Conservation (phyloP, 108 stramenopile species). For the Epipyxis sp. region DNA sequence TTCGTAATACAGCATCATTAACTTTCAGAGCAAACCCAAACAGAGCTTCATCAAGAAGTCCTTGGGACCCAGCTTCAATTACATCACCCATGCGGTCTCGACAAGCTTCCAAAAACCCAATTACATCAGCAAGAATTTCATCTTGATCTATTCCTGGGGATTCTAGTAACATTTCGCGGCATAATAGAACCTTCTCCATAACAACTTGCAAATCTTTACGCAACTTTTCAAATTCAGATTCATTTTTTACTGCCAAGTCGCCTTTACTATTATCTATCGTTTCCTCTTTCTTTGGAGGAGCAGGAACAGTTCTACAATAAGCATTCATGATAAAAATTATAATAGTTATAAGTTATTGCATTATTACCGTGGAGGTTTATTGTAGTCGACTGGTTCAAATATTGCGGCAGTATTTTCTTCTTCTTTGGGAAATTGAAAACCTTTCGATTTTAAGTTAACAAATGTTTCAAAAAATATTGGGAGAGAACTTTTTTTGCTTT, state of each 20-base stretch:
- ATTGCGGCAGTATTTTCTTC: not conserved
- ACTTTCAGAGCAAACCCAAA: conserved; percentile 41
- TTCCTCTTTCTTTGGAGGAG: too few relatives aligned
- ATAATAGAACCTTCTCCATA: conserved; percentile 43
- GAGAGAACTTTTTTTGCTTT: not conserved
- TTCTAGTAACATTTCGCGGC: conserved; percentile 48
- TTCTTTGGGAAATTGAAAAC: conserved; percentile 19
- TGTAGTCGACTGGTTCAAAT: too few relatives aligned
- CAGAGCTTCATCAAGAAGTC: conserved; percentile 43
- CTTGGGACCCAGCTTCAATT: conserved; percentile 49
- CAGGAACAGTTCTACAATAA: not conserved
- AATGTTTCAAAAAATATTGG: conserved; percentile 36
- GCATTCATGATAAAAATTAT: not conserved
- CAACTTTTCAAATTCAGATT: conserved; percentile 8
- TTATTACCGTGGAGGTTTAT: not conserved
- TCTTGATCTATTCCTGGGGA: conserved; percentile 48
- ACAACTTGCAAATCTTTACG: conserved; percentile 34
- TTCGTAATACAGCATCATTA: conserved; percentile 36
- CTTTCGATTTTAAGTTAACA: not conserved
- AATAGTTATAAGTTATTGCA: not conserved
- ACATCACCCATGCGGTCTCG: conserved; percentile 51
- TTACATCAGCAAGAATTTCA: conserved; percentile 49
- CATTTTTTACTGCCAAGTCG: too few relatives aligned
- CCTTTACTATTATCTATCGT: too few relatives aligned
- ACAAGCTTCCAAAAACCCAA: conserved; percentile 60